Conservation (phyloP, 2,329 filamentous ascomycete species). For the Aspergillus fijiensis region DNA sequence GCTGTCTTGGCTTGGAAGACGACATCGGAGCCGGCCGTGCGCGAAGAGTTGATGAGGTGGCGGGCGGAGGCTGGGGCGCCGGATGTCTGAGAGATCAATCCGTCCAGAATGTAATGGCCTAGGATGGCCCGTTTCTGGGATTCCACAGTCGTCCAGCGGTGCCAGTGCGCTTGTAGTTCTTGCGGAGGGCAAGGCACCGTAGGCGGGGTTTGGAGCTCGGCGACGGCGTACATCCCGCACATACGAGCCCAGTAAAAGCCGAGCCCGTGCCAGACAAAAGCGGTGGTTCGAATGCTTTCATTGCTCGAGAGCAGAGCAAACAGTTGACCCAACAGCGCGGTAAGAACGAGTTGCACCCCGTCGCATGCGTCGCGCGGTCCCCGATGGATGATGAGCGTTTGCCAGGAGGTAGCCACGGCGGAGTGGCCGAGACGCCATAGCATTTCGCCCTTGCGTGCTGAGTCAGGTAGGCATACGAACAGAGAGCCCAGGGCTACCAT, state of each 20-base stretch:
- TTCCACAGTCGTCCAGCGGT: slow-evolving; percentile 19
- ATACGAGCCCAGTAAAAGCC: slow-evolving; percentile 24
- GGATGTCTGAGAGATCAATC: slow-evolving; percentile 22
- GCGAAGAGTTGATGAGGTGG: slow-evolving; percentile 22
- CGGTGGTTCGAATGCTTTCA: slow-evolving; percentile 17
- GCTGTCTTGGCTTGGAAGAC: slow-evolving; percentile 19
- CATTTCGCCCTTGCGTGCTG: slow-evolving; percentile 19
- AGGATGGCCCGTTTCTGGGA: slow-evolving; percentile 21
- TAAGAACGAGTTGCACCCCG: slow-evolving; percentile 19
- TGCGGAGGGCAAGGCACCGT: background rate
- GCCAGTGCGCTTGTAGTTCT: slow-evolving; percentile 10
- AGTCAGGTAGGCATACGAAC: slow-evolving; percentile 16
- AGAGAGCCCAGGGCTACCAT: slow-evolving; percentile 22
- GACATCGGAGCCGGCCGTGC: slow-evolving; percentile 16
- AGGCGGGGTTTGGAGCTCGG: slow-evolving; percentile 9
- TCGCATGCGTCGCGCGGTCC: slow-evolving; percentile 20
- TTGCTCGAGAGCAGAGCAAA: slow-evolving; percentile 20
- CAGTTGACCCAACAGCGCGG: slow-evolving; percentile 18
- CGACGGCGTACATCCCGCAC: slow-evolving; percentile 19
- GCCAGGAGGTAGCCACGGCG: slow-evolving; percentile 23
- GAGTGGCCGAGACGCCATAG: slow-evolving; percentile 23
- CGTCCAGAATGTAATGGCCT: slow-evolving; percentile 22
- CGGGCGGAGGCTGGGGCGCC: slow-evolving; percentile 20
- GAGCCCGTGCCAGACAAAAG: slow-evolving; percentile 19
- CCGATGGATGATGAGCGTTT: slow-evolving; percentile 14